Evolutionary conservation across 1,284 basidiomycete genomes (phyloP), one percentile per base, ranked within the genome.

Genomic region (Clitocybe nebularis): DNA sequence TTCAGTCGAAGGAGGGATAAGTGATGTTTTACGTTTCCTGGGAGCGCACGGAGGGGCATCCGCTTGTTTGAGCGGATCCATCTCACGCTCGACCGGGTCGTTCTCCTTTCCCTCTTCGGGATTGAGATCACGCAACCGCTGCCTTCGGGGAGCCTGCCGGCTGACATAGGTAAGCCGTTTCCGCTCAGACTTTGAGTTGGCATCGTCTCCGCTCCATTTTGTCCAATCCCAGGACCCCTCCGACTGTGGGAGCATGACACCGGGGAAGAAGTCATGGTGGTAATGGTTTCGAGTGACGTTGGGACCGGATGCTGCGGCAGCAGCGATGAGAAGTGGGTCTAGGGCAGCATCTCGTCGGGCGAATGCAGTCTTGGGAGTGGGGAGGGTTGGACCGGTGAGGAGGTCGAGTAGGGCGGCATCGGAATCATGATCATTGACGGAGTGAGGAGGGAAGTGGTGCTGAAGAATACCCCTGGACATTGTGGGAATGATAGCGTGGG

Each of bases 201-300:
- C 48, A 40, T 68, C 68, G 38, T 72, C 69, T 2, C 67, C 65
- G 35, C 66, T 63, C 61, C 72, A 70, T 46, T 76, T 78, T 20
- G 74, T 72, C 74, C 73, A 78, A 54, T 80, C 78, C 66, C 70
- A 77, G 7, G 75, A 66, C 11, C 71, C 72, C 51, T 79, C 74
- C 3, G 69, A 65, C 36, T 67, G 63, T 9, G 76, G 75, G 32
- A 77, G 63, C 53, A 66, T 68, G 22, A 76, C 70, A 0, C 71
- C 76, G 3, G 81, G 80, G 53, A 81, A 80, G 61, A 84, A 84
- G 53, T 83, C 77, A 52, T 85, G 82, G 40, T 77, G 71, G 54
- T 85, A 85, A 58, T 89, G 87, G 55, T 90, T 86, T 25, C 84
- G 74, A 25, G 87, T 88, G 41, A 82, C 72, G 49, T 85, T 75